Evolutionary conservation across 1,139 yeast species (phyloP), one percentile per base, ranked within the genome.

Genomic region (Hanseniaspora gamundiae): DNA sequence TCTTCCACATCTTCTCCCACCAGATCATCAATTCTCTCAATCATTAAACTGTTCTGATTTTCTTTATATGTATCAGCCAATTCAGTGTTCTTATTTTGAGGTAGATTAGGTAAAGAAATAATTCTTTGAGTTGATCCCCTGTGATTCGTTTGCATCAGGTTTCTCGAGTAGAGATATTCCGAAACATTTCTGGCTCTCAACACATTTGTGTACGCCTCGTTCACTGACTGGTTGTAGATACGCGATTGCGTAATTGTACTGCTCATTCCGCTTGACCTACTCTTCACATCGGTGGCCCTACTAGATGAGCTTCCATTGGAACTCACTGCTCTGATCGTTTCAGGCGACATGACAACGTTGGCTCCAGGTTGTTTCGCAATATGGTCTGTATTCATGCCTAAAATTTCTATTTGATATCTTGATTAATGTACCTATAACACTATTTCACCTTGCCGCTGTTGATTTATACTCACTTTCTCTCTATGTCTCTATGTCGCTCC

Each of bases 21-120:
- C n/a, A n/a, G n/a, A 13, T 43, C 46, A 21, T 24, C 30, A 19
- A 39, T 43, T 28, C 40, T 42, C 20, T 29, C 33, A 29, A n/a
- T 29, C 13, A 14, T 5, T n/a, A 29, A 29, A 29, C 33, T 29
- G 7, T 33, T 19, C 13, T 33, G 13, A 33, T 17, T 8, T 33
- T 33, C 13, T 11, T 33, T 16, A 29, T n/a, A 7, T 7, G 6
- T 11, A 13, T n/a, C 13, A 29, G 6, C 13, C 11, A n/a, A 7
- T 6, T n/a, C 17, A 7, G 17, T 29, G 6, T n/a, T 11, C 33
- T n/a, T 6, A 6, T 29, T n/a, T 29, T n/a, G 14, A n/a, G 17
- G 33, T n/a, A 13, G 6, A n/a, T 13, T 29, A 5, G 33, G 33
- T 29, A 29, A 14, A 7, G 33, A n/a, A 7, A 29, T 29, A 6